Evolutionary conservation across 2,329 filamentous ascomycete species (phyloP).

Genomic region (Calonectria naviculata): DNA sequence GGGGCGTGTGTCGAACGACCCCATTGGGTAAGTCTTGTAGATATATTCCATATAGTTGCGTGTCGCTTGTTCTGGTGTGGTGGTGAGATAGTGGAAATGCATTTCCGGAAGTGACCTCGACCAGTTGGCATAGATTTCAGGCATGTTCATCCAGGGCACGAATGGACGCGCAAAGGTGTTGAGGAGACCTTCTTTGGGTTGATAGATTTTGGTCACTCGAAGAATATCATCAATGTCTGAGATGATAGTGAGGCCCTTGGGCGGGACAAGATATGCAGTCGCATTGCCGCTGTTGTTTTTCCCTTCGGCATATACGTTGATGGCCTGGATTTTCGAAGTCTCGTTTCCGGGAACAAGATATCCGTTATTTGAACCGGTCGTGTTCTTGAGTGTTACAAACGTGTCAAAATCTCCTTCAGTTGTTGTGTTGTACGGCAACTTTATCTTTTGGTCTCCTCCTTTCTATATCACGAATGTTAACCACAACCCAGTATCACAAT

Average conservation of each 20-base stretch:
- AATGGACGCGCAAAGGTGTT: slow-evolving; percentile 82
- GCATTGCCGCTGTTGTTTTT: slow-evolving; percentile 74
- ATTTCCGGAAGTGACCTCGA: slow-evolving; percentile 71
- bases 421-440: slow-evolving; percentile 74
- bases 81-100: slow-evolving; percentile 87
- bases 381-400: slow-evolving; percentile 72
- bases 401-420: slow-evolving; percentile 77
- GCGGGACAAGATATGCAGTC: slow-evolving; percentile 81
- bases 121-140: slow-evolving; percentile 82
- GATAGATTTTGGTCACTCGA: slow-evolving; percentile 83
- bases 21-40: slow-evolving; percentile 80
- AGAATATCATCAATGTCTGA: slow-evolving; percentile 86
- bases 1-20: slow-evolving; percentile 81
- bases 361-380: slow-evolving; percentile 59
- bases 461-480: slow-evolving; percentile 37
- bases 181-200: slow-evolving; percentile 78
- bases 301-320: slow-evolving; percentile 76
- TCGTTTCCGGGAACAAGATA: slow-evolving; percentile 71
- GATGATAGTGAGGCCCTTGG: slow-evolving; percentile 76
- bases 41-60: slow-evolving; percentile 85
- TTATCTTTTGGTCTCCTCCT: slow-evolving; percentile 72
- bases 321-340: slow-evolving; percentile 72
- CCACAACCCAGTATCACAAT: not conserved
- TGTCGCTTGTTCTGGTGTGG: slow-evolving; percentile 81
- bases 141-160: slow-evolving; percentile 82